phyloP scores from a whole-genome alignment of 208 protist genomes.

The Naegleria fowleri region DNA sequence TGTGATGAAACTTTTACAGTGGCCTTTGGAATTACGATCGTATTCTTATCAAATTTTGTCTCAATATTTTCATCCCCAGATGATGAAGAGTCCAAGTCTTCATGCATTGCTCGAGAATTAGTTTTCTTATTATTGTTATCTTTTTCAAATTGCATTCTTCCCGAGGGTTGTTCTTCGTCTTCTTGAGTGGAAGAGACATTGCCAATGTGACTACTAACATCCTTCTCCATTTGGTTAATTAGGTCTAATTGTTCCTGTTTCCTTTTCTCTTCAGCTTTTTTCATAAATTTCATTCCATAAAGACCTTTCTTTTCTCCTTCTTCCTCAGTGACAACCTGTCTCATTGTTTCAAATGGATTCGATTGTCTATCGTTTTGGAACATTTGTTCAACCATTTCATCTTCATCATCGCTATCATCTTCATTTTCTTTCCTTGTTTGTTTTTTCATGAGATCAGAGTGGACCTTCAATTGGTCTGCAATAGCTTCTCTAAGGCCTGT shows the following conservation, averaged over 20 bases:
- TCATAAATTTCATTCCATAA: slow-evolving; percentile 21
- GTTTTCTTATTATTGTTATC: not conserved
- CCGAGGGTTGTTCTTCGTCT: not conserved
- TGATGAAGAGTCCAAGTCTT: not conserved
- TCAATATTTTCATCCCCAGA: not conserved
- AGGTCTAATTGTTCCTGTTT: not conserved
- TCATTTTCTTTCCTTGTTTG: not conserved
- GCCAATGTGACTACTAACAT: not conserved
- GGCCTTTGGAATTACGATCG: not conserved
- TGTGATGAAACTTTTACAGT: not conserved
- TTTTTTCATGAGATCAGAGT: not conserved
- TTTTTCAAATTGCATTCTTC: not conserved
- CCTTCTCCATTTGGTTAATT: not conserved
- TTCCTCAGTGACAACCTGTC: not conserved
- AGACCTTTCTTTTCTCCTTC: not conserved
- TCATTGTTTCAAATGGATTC: not conserved
- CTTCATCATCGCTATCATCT: not conserved
- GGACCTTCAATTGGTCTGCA: not conserved
- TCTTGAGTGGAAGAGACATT: no score
- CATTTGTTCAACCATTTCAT: not conserved
- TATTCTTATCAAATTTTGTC: not conserved
- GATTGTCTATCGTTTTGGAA: not conserved
- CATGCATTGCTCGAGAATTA: not conserved
- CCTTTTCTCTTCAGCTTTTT: not conserved
- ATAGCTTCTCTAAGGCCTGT: not conserved